A percentile compares a stretch with the other conserved stretches of the same genome.
These are phyloP conservation scores for Lyophyllum semitale DNA, from an alignment of 768 basidiomycete species.

Conservation along the genomic window DNA sequence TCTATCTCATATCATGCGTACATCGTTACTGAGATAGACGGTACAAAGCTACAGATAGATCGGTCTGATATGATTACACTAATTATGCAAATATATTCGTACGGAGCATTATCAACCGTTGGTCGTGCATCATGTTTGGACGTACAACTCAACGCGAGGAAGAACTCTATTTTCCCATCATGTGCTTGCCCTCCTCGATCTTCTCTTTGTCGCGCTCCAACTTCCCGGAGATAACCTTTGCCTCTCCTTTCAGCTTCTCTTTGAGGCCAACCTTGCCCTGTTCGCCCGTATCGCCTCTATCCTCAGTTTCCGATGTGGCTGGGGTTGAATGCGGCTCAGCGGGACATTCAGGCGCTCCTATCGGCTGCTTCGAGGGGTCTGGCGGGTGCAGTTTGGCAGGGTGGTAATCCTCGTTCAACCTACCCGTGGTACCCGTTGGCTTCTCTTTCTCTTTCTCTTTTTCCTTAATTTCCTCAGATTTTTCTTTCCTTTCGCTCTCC, in stretches of 20 bases:
- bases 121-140: too few relatives aligned
- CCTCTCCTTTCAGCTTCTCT: constrained; percentile 39
- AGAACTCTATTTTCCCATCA: constrained; percentile 35
- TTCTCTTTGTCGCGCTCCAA: constrained; percentile 34
- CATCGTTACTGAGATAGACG: too few relatives aligned
- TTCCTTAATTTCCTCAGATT: background rate
- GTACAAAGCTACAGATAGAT: too few relatives aligned
- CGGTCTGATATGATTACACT: too few relatives aligned
- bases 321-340: background rate
- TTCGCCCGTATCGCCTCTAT: background rate
- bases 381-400: background rate
- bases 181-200: constrained; percentile 35
- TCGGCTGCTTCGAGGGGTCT: background rate
- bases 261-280: constrained; percentile 30
- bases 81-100: too few relatives aligned
- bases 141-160: too few relatives aligned
- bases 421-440: background rate
- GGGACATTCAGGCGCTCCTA: background rate
- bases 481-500: background rate
- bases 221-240: constrained; percentile 37
- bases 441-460: background rate
- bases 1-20: too few relatives aligned
- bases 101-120: too few relatives aligned
- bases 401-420: background rate
- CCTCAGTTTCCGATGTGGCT: background rate